These are phyloP conservation scores for Zygosaccharomyces kombuchaensis DNA, from an alignment of 805 yeast species.

Conservation along the genomic window DNA sequence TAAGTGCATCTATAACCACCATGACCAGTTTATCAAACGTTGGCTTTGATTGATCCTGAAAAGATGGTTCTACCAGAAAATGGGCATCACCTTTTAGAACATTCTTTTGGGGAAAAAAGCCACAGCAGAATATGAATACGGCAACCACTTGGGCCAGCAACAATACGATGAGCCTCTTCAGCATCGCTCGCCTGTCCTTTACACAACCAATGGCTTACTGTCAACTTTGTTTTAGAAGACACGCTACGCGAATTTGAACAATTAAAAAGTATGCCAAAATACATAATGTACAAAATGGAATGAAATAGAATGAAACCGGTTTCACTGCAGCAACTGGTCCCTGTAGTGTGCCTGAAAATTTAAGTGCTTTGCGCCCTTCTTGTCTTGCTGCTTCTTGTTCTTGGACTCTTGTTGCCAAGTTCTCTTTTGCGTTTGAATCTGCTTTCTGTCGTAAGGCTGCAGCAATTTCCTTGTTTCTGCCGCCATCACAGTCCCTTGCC, in stretches of 20 bases:
- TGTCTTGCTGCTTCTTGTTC: conserved; percentile 46
- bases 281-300: conserved; percentile 5
- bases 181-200: conserved; percentile 4
- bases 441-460: conserved; percentile 42
- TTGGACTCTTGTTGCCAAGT: conserved; percentile 63
- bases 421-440: conserved; percentile 48
- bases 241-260: background rate
- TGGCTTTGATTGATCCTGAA: conserved; percentile 30
- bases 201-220: background rate
- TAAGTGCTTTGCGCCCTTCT: conserved; percentile 68
- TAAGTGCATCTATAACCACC: conserved; percentile 88
- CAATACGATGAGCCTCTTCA: conserved; percentile 10
- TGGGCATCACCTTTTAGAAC: conserved; percentile 58
- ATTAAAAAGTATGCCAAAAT: conserved; percentile 1
- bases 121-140: conserved; percentile 61
- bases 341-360: conserved; percentile 88
- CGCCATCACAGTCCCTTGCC: conserved; percentile 81
- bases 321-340: conserved; percentile 61
- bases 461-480: conserved; percentile 64
- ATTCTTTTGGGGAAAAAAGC: conserved; percentile 90
- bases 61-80: conserved; percentile 33
- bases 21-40: conserved; percentile 64
- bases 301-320: background rate
- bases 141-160: conserved; percentile 46
- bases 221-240: background rate